Base-by-base conservation (phyloP, 768 basidiomycete genomes). In the Pleurotus pulmonarius region DNA sequence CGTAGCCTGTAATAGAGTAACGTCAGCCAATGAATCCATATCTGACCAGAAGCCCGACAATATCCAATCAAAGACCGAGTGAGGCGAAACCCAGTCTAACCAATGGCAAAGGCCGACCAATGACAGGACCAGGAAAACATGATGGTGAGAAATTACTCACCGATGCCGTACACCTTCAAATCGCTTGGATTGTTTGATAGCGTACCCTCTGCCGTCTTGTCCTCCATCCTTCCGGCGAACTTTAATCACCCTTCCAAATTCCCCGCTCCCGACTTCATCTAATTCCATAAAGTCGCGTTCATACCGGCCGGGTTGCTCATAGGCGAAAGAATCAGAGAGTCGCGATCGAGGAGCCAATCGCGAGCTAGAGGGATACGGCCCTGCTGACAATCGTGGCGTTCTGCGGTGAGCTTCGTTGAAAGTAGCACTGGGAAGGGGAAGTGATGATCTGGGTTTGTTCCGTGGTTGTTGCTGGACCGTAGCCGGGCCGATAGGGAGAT, bases 161-260 rank as follows among this genome's bases (percentile, higher is more conserved):
- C 96, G 81, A 73, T 97, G 95, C 70, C 90, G 88, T 40, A 81
- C 82, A 24, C 96, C 96, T 65, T 94, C 90, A 63, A 97, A 95
- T 29, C 84, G 81, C 74, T 95, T 94, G 26, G 92, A 95, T 68
- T 91, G 90, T 79, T 99, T 99, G 65, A 99, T 85, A 8, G 96
- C 96, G 69, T 81, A 95, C 34, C 92, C 71, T 18, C 22, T 24
- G 47, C 73, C 71, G 37, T 68, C 64, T 38, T 81, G 74, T 59
- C 78, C 72, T 58, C 73, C 76, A 40, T 79, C 76, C 73, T 93
- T 92, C 55, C 80, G 82, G 43, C 47, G 25, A 41, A 88, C 92
- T 72, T 90, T 92, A 73, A 93, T 88, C 16, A 94, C 96, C 64
- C 88, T 88, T 22, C 94, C 94, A 70, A 98, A 98, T 67, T 93